phyloP scores from a whole-genome alignment of 768 basidiomycete genomes.

The Lactarius vividus region DNA sequence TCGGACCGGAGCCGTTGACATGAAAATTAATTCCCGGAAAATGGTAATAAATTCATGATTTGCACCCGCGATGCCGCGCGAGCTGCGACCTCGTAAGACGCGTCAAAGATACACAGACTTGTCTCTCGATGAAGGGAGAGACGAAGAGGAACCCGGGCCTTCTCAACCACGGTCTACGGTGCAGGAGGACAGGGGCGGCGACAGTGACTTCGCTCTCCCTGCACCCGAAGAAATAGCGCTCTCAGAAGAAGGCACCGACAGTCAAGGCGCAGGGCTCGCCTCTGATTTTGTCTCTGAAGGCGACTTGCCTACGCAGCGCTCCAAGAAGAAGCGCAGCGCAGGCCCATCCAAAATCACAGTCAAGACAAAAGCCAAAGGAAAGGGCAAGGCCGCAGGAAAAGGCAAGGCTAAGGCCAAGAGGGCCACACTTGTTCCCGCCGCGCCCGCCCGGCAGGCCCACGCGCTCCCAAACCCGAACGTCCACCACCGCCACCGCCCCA shows the following conservation, averaged over 20 bases:
- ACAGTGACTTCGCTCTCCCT: conserved; percentile 54
- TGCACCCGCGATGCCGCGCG: conserved; percentile 48
- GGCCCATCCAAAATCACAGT: background rate
- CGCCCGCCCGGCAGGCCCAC: conserved; percentile 52
- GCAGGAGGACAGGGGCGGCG: conserved; percentile 31
- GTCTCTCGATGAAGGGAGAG: conserved; percentile 36
- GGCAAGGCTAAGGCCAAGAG: background rate
- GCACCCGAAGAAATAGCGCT: conserved; percentile 37
- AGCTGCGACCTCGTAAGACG: conserved; percentile 54
- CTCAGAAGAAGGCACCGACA: conserved; percentile 28
- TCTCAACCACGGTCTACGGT: conserved; percentile 33
- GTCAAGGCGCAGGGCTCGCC: background rate
- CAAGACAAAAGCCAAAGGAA: background rate
- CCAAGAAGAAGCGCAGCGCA: conserved; percentile 25
- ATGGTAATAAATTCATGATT: background rate
- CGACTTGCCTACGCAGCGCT: conserved; percentile 33
- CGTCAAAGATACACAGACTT: conserved; percentile 49
- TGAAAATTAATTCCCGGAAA: background rate
- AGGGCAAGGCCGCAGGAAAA: background rate
- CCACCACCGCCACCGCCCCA: conserved; percentile 71
- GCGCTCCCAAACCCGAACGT: conserved; percentile 60
- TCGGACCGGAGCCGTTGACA: conserved; percentile 32
- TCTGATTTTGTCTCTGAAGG: background rate
- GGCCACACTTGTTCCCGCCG: conserved; percentile 35
- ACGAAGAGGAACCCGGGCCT: conserved; percentile 38